These are phyloP conservation scores for Fusarium euwallaceae DNA, from an alignment of 2,329 filamentous ascomycete species.

Conservation along the genomic window DNA sequence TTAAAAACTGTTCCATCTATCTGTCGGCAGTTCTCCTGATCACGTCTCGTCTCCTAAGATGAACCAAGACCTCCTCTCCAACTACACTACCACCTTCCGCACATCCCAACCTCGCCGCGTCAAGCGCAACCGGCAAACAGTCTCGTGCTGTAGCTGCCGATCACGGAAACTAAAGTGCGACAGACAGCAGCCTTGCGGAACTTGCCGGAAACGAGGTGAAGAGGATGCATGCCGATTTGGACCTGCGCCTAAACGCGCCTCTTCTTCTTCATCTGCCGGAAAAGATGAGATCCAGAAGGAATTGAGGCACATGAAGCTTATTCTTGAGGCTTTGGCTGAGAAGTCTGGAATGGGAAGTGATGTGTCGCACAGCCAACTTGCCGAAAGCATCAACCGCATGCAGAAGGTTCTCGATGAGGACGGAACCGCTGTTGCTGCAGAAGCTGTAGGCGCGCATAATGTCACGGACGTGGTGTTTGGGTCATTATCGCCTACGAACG, in stretches of 20 bases:
- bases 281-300: constrained; percentile 6
- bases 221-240: constrained; percentile 4
- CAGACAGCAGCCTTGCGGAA: constrained; percentile 17
- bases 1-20: not conserved
- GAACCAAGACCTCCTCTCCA: not conserved
- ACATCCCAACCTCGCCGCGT: not conserved
- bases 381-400: constrained; percentile 1
- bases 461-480: not conserved
- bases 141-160: constrained; percentile 23
- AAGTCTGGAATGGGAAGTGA: not conserved
- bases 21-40: not conserved
- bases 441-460: not conserved
- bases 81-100: constrained; percentile 10
- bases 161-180: constrained; percentile 24
- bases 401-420: not conserved
- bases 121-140: constrained; percentile 7
- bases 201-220: constrained; percentile 9
- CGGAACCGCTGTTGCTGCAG: not conserved
- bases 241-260: fast-evolving
- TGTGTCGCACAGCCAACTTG: not conserved
- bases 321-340: not conserved
- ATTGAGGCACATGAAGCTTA: constrained; percentile 21
- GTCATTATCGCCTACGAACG: not conserved
- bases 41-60: not conserved
- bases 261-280: not conserved